A percentile compares a stretch with the other conserved stretches of the same genome.
These are phyloP conservation scores for Lotmaria passim DNA, from an alignment of 208 protist genomes.

Conservation along the genomic window DNA sequence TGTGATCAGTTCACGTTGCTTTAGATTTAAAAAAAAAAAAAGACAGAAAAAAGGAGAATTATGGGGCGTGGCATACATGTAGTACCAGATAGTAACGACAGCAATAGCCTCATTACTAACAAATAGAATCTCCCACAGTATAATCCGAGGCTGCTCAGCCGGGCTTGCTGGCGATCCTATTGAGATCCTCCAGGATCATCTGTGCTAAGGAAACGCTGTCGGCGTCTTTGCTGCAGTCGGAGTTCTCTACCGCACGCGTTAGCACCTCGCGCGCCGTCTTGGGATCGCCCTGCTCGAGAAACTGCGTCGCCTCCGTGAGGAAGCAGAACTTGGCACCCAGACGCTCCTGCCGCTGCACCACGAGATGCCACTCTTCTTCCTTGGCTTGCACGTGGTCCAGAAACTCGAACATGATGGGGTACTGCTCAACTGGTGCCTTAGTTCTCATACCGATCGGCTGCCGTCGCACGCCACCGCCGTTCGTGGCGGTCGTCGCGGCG, in stretches of 20 bases:
- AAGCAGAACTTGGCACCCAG: slow-evolving; percentile 54
- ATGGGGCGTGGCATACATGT: too few species aligned
- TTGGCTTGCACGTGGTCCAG: slow-evolving; percentile 39
- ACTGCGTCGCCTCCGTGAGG: slow-evolving; percentile 59
- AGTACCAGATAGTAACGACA: not conserved
- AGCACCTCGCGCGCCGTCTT: slow-evolving; percentile 33
- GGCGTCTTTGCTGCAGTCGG: slow-evolving; percentile 5
- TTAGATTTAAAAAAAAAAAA: not conserved
- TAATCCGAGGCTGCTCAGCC: not conserved
- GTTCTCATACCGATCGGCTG: not conserved
- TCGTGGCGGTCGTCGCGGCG: not conserved
- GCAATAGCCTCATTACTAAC: not conserved
- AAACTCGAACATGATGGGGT: slow-evolving; percentile 69
- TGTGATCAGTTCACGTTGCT: too few species aligned
- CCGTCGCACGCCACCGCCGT: slow-evolving; percentile 7
- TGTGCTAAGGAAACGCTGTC: slow-evolving; percentile 49
- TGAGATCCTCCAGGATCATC: slow-evolving; percentile 57
- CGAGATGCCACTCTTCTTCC: slow-evolving; percentile 79
- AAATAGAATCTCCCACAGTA: not conserved
- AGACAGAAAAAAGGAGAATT: not conserved
- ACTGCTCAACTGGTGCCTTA: slow-evolving; percentile 13
- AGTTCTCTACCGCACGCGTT: slow-evolving; percentile 14
- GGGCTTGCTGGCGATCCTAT: slow-evolving; percentile 17
- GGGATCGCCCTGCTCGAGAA: slow-evolving; percentile 58
- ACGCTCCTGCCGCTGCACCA: slow-evolving; percentile 59